Evolutionary conservation across 225 moss, liverwort and hornwort species (phyloP).

Genomic region (Polytrichum formosum): DNA sequence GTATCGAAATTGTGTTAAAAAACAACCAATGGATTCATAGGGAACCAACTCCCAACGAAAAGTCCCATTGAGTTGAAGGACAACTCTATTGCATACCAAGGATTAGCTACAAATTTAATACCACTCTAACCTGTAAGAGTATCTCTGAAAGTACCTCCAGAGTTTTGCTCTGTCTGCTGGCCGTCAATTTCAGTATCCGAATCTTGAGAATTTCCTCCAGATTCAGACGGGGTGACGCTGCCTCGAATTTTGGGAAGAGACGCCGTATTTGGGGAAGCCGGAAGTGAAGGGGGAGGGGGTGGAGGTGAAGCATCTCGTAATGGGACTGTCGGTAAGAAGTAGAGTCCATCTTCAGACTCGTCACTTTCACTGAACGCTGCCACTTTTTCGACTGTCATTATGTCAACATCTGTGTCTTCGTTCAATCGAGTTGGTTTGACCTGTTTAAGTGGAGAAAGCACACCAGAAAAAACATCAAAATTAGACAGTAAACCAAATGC

Average conservation of each 20-base stretch:
- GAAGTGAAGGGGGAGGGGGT: slow-evolving; percentile 53
- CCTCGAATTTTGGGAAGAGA: slow-evolving; percentile 32
- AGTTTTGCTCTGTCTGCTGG: slow-evolving; percentile 51
- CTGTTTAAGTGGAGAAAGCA: slow-evolving; percentile 26
- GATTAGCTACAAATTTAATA: too few relatives aligned
- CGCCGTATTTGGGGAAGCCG: slow-evolving; percentile 35
- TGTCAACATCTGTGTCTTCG: slow-evolving; percentile 92
- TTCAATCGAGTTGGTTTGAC: slow-evolving; percentile 69
- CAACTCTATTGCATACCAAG: too few relatives aligned
- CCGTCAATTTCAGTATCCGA: slow-evolving; percentile 65
- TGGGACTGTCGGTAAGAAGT: slow-evolving; percentile 87
- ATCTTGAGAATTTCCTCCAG: slow-evolving; percentile 72
- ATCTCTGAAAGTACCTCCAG: slow-evolving; percentile 37
- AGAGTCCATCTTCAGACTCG: slow-evolving; percentile 89
- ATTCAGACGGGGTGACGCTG: slow-evolving; percentile 71
- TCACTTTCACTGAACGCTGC: slow-evolving; percentile 96
- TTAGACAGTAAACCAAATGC: neutral
- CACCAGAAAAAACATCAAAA: neutral
- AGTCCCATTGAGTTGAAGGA: too few relatives aligned
- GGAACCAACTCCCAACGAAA: too few relatives aligned
- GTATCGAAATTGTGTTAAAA: too few relatives aligned
- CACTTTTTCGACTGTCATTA: slow-evolving; percentile 87
- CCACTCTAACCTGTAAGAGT: slow-evolving; percentile 9
- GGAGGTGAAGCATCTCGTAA: slow-evolving; percentile 75
- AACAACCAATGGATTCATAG: too few relatives aligned